Conservation (phyloP, 345 rosid genomes). For the Hibiscus syriacus region DNA sequence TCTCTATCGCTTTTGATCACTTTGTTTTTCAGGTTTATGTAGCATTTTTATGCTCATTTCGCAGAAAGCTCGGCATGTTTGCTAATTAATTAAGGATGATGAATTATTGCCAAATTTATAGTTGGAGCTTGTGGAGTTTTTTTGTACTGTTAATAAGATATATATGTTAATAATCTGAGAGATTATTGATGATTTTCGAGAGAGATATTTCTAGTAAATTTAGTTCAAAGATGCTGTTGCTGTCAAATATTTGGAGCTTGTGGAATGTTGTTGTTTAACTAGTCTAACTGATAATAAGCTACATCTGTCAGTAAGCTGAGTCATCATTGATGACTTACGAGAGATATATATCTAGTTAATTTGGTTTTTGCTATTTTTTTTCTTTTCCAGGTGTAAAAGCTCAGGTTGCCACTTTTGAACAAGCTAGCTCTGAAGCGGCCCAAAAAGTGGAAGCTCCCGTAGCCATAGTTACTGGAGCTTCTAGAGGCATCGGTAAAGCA, state of each 20-base stretch:
- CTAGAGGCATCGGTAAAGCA: slow-evolving; percentile 94
- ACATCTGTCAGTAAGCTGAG: neutral
- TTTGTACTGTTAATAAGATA: neutral
- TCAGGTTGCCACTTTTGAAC: slow-evolving; percentile 55
- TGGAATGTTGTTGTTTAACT: neutral
- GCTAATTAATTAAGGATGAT: neutral
- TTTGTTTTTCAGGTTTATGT: neutral
- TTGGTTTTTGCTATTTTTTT: neutral
- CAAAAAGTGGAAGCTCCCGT: slow-evolving; percentile 71
- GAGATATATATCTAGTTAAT: neutral
- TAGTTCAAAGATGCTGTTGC: neutral
- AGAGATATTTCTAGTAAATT: neutral
- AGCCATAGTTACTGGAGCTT: slow-evolving; percentile 87
- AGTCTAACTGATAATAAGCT: neutral
- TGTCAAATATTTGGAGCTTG: neutral
- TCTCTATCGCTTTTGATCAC: neutral
- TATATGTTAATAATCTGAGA: neutral
- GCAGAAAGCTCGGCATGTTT: neutral
- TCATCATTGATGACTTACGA: neutral
- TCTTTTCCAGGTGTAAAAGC: slow-evolving; percentile 48
- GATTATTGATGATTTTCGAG: neutral
- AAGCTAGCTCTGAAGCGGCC: slow-evolving; percentile 31
- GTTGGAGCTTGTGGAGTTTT: neutral
- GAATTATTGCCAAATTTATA: neutral
- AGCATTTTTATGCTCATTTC: neutral